Base-by-base conservation (phyloP, 129 eudicot species). In the Ambrosia trifida region DNA sequence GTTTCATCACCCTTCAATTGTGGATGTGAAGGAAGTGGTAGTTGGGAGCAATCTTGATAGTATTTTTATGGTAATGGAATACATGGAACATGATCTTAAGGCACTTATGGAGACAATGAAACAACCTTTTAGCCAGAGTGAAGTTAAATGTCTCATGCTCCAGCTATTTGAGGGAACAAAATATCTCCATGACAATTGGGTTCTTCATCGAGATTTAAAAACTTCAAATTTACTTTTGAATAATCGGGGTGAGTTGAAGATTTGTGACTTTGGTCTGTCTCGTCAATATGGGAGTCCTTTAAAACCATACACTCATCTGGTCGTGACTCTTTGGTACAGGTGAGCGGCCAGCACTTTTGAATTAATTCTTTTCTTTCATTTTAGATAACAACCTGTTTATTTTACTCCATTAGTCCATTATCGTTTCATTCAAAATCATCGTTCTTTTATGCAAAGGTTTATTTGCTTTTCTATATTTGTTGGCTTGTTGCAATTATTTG, bases 321-420 rank as follows among this genome's bases (percentile, higher is more conserved):
- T 93, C 69, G 98, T 89, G 51, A 93, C 98, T 80, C 80, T 93
- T 75, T 93, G 96, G 98, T 93, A 93, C 95, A 93, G 98, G 98
- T 93, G 79, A 83, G 89, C 47, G 64, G 33, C 47, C 75, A 8
- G 28, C 67, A 45, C 35, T 65, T 77, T 36, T 61, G 59, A 47
- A 44, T n/a, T 61, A 24, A 3, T 56, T 24, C 6, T 56, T 20
- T 20, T 56, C 62, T 56, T 56, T 20, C 12, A 24, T 56, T 56
- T 56, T 56, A 11, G 24, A 56, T 51, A 56, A 56, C 33, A 11
- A 24, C 30, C 10, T 56, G 36, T 24, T 2, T 11, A 56, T 12
- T 56, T 24, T 24, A 20, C 3, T 11, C 6, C 13, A 20, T 24
- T 24, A 20, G 2, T 11, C 6, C 13, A 20, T 56, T 28, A 54